Conservation (phyloP, 345 rosid genomes). For the Syzygium jambos region DNA sequence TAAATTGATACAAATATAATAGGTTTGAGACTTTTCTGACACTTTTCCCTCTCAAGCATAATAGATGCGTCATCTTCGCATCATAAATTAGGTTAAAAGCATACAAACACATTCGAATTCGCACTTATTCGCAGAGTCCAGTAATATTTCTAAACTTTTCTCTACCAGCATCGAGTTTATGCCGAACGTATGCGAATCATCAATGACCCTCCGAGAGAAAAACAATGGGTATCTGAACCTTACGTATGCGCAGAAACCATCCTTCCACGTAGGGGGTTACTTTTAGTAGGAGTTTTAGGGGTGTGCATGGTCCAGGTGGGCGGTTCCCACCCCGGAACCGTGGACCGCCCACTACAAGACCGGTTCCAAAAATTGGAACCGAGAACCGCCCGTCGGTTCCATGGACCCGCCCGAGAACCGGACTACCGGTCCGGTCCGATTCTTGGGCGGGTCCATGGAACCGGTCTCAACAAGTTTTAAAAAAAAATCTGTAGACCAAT, state of each 20-base stretch:
- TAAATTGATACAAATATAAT: too few relatives aligned
- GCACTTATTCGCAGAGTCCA: accelerated
- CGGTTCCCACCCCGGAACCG: too few relatives aligned
- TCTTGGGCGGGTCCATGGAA: too few relatives aligned
- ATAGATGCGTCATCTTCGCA: background rate
- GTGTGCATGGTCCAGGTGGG: too few relatives aligned
- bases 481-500: too few relatives aligned
- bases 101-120: background rate
- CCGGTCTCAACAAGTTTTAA: too few relatives aligned
- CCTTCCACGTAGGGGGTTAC: background rate
- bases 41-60: background rate
- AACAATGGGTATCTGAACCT: background rate
- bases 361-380: too few relatives aligned
- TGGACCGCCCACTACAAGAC: too few relatives aligned
- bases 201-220: background rate
- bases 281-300: background rate
- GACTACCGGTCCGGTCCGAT: too few relatives aligned
- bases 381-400: too few relatives aligned
- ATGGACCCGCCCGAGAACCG: too few relatives aligned
- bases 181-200: background rate
- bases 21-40: too few relatives aligned
- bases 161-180: background rate
- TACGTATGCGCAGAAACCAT: background rate
- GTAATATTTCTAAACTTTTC: background rate
- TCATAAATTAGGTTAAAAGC: background rate